Evolutionary conservation across 1,284 basidiomycete genomes (phyloP), one percentile per base, ranked within the genome.

Genomic region (Caloboletus firmus): DNA sequence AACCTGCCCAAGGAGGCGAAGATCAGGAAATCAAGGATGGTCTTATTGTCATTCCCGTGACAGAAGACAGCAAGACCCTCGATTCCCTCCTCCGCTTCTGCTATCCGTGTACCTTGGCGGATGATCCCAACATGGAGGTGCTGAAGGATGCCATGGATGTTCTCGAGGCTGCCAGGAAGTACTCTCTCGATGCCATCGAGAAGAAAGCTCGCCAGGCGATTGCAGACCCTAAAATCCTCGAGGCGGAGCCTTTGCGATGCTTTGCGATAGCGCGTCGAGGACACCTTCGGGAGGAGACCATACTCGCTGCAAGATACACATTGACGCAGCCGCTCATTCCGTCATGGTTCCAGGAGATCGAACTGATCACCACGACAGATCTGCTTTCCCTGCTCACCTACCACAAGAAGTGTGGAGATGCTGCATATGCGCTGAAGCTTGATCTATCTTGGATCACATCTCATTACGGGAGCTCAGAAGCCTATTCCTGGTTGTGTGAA

Each of bases 31-130:
- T 49, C 31, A 57, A 24, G 20, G 52, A 54, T 18, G 44, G 31
- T 20, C 53, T 55, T 5, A 28, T 24, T 15, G 60, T 62, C 30
- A 40, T 64, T 17, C 42, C 47, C 0, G 32, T 64, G 1, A 37
- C 57, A 7, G 61, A 64, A 32, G 47, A 52, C 31, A 55, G 54
- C 39, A 55, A 55, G 32, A 55, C 20, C 17, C 48, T 64, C 2
- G 62, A 64, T 36, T 6, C 36, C 10, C 55, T 62, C 31, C 60
- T 64, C 22, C 57, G 62, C 11, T 62, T 62, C 24, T 62, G 62
- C 31, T 62, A 64, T 31, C 62, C 61, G 4, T 62, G 52, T 5
- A 62, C 62, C 15, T 22, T 64, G 22, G 54, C 60, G 10, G 57
- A 64, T 4, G 60, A 59, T 20, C 61, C 62, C 7, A 37, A 26